These are phyloP conservation scores for Solanum pennellii DNA, from an alignment of 257 asterid species.

Conservation along the genomic window DNA sequence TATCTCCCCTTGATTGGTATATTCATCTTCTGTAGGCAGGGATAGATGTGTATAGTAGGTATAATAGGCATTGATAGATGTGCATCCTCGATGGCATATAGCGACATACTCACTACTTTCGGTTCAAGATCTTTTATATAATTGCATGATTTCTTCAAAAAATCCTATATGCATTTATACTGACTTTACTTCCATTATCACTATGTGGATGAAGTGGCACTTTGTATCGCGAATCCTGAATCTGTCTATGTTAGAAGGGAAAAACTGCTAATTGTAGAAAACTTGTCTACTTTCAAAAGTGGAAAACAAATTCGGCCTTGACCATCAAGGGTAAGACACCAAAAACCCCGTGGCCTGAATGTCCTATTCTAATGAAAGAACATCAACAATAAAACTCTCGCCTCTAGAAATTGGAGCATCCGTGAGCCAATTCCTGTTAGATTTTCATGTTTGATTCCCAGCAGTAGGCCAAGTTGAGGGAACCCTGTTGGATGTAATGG, in stretches of 20 bases:
- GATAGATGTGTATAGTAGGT: neutral
- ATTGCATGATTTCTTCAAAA: neutral
- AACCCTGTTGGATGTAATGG: conserved; percentile 29
- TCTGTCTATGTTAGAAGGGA: neutral
- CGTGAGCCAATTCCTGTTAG: neutral
- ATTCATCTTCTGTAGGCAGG: neutral
- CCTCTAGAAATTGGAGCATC: neutral
- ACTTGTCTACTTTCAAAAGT: neutral
- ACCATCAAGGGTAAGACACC: neutral
- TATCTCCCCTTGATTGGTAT: neutral
- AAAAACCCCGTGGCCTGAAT: neutral
- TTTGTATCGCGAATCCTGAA: neutral
- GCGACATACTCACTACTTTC: neutral
- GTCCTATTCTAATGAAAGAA: neutral
- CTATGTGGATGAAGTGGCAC: neutral
- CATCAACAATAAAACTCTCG: neutral
- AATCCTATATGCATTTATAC: neutral
- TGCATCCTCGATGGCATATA: neutral
- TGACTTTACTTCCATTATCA: neutral
- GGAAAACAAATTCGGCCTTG: neutral
- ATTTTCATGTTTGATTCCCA: neutral
- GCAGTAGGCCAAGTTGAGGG: conserved; percentile 37
- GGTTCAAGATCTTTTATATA: neutral
- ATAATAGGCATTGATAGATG: neutral
- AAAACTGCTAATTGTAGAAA: neutral